Base-by-base conservation (phyloP, 2,329 filamentous ascomycete genomes). In the Sporothrix euskadiensis region DNA sequence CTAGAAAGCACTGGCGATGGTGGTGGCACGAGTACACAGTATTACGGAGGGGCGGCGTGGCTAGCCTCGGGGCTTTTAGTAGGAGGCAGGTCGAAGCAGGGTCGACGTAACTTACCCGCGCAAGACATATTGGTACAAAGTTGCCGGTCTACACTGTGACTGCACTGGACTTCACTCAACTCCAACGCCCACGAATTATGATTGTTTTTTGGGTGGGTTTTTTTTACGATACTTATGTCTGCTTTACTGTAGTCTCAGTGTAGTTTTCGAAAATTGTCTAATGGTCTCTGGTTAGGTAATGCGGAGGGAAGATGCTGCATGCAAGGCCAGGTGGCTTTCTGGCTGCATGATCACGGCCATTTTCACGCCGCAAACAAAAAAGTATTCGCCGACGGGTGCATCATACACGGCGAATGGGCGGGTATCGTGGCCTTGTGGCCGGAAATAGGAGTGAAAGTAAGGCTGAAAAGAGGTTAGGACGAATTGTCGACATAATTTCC, bases 311-410 rank as follows among this genome's bases (percentile, higher is more conserved):
- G 26, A 49, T 19, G 41, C 22, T 49, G n/a, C n/a, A 65, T 65
- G 59, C 35, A 65, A 19, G 35, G 35, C 35, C 59, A 44, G 32
- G 32, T 41, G 59, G 39, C 39, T 26, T 7, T 49, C 41, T 19
- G 5, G 19, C 41, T 30, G 44, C 63, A 32, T 32, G 41, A 19
- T 30, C 63, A 49, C 44, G 14, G 14, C 14, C 19, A 26, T 14
- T 32, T n/a, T n/a, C 14, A n/a, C 41, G 41, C 39, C 19, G 63
- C 26, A 66, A 49, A 14, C 35, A 22, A 14, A 14, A 32, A 14
- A n/a, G 12, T 30, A 41, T 49, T 66, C 63, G 63, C 63, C 63
- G 63, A 66, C 63, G 49, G 14, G 41, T 47, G 63, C 63, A 49
- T 66, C 41, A n/a, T 49, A 32, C 41, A 8, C 41, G 41, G 14